Base-by-base conservation (phyloP, 1,284 basidiomycete genomes). In the Puccinia horiana region DNA sequence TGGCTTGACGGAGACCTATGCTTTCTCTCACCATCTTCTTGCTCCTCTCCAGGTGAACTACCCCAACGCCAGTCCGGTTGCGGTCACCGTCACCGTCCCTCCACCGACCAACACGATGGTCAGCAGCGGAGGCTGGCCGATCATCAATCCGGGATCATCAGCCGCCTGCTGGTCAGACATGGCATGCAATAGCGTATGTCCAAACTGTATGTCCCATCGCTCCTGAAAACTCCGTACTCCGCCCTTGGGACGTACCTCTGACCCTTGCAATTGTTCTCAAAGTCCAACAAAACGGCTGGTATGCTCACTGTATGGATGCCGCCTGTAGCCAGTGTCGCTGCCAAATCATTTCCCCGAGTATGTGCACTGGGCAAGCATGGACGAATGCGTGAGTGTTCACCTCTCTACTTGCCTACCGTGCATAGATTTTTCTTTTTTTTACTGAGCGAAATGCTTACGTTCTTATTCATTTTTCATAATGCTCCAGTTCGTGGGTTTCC, bases 201-300 rank as follows among this genome's bases (percentile, higher is more conserved):
- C 79, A n/a, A 81, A 81, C 35, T 81, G 79, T 81, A 52, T 6
- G 79, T 63, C 8, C 29, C 23, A 12, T 1, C 3, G 8, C 3
- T n/a, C 5, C 44, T 61, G 11, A 37, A 63, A 6, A 29, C 29
- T 65, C n/a, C n/a, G n/a, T n/a, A n/a, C n/a, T n/a, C n/a, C n/a
- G n/a, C n/a, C n/a, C n/a, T n/a, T n/a, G n/a, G n/a, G n/a, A 6
- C 26, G 16, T 63, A 35, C 29, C 29, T 32, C 29, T 1, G 29
- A 14, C 9, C 11, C 47, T 40, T 49, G 6, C 40, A 35, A 29
- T 2, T n/a, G 4, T 37, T 49, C 29, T 47, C 12, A 2, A 20
- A 81, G 79, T 81, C 35, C 79, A 81, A 42, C 79, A 81, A n/a
- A 81, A 81, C 42, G 79, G 79, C 37, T 81, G 79, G 79, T 81